Conservation (phyloP, 2,329 filamentous ascomycete species). For the Orbilia javanica region DNA sequence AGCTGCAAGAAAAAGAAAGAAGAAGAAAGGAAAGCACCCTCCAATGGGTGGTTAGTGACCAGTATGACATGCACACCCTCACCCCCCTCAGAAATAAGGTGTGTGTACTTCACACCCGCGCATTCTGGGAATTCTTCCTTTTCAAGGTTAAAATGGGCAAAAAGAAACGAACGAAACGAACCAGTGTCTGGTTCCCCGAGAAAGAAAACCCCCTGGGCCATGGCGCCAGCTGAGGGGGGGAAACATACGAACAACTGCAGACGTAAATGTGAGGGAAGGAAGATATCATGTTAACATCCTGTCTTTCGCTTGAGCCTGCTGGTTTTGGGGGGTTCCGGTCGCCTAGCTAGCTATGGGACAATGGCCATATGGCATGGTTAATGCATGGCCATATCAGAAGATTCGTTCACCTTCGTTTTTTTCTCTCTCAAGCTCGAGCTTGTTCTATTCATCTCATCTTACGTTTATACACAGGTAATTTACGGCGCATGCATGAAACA, state of each 20-base stretch:
- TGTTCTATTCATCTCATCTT: conserved; percentile 44
- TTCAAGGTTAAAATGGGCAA: conserved; percentile 53
- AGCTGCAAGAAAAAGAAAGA: neutral
- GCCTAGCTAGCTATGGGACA: too few relatives aligned
- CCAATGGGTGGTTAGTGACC: conserved; percentile 26
- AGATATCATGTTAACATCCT: conserved; percentile 1
- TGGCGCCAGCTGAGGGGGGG: neutral
- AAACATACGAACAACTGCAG: neutral
- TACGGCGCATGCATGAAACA: conserved; percentile 33
- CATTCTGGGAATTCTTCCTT: conserved; percentile 49
- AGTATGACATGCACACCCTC: conserved; percentile 42
- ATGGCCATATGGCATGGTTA: too few relatives aligned
- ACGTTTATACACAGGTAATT: neutral
- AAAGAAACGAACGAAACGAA: conserved; percentile 44
- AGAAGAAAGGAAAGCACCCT: conserved; percentile 20
- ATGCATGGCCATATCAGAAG: too few relatives aligned
- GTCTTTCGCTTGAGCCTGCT: conserved; percentile 50
- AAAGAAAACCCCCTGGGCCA: neutral
- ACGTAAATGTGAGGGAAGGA: neutral
- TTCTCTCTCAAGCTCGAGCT: neutral
- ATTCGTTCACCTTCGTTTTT: too few relatives aligned
- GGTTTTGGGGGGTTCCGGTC: conserved; percentile 30
- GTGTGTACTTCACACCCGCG: neutral
- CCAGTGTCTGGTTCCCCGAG: too few relatives aligned
- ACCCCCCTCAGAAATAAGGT: neutral